Evolutionary conservation across 495 filamentous ascomycete genomes (phyloP).

Genomic region (Trichoderma erinaceum): DNA sequence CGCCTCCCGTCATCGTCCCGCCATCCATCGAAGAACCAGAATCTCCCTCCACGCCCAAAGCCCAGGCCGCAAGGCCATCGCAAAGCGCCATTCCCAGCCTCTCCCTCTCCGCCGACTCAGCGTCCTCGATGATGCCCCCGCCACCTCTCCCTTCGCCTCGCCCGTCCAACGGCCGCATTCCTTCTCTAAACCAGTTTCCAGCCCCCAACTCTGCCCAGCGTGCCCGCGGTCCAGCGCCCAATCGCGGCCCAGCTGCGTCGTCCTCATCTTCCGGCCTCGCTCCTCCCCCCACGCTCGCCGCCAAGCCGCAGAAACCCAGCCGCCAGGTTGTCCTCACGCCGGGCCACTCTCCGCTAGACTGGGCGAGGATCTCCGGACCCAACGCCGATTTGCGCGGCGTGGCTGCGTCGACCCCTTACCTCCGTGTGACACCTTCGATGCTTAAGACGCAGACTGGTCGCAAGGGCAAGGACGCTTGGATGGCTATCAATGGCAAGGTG

Average conservation of each 20-base stretch:
- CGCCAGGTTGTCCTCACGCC: slow-evolving; percentile 67
- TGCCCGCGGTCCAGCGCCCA: slow-evolving; percentile 28
- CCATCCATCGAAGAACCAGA: slow-evolving; percentile 19
- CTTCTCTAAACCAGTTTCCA: slow-evolving; percentile 19
- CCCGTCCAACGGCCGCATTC: slow-evolving; percentile 21
- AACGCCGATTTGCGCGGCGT: slow-evolving; percentile 60
- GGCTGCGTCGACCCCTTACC: slow-evolving; percentile 36
- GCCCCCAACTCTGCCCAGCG: slow-evolving; percentile 24
- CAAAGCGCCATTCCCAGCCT: slow-evolving; percentile 31
- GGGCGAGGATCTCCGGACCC: slow-evolving; percentile 72
- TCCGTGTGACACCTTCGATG: slow-evolving; percentile 68
- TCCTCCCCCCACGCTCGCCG: slow-evolving; percentile 41
- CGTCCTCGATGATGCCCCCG: slow-evolving; percentile 24
- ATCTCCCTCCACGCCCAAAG: slow-evolving; percentile 40
- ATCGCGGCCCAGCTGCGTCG: slow-evolving; percentile 24
- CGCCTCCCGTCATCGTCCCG: slow-evolving; percentile 14
- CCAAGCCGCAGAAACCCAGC: slow-evolving; percentile 43
- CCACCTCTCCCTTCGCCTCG: slow-evolving; percentile 16
- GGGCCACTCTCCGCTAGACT: slow-evolving; percentile 90
- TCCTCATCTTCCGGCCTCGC: slow-evolving; percentile 31
- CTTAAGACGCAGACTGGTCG: slow-evolving; percentile 70
- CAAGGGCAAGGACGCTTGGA: slow-evolving; percentile 83
- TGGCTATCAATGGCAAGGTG: slow-evolving; percentile 73
- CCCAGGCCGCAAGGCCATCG: slow-evolving; percentile 19
- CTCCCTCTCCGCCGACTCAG: slow-evolving; percentile 32